These are phyloP conservation scores for Debaryomyces psychrophilus DNA, from an alignment of 1,139 yeast species.

Conservation along the genomic window DNA sequence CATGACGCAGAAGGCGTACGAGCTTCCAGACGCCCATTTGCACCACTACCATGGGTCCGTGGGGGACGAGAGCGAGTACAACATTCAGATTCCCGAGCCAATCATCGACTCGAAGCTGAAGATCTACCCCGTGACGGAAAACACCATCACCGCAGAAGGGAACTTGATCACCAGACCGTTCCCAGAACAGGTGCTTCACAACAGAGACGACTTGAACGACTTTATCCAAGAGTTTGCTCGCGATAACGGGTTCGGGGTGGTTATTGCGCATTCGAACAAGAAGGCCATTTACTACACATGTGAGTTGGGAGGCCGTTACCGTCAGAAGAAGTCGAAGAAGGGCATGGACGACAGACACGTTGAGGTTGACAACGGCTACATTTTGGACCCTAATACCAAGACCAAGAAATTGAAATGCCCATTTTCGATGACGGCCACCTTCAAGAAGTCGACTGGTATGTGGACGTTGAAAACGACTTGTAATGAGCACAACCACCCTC, in stretches of 20 bases:
- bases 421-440: constrained; percentile 60
- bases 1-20: constrained; percentile 16
- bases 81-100: constrained; percentile 54
- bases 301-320: constrained; percentile 59
- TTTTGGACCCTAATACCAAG: constrained; percentile 47
- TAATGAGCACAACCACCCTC: constrained; percentile 62
- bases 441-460: constrained; percentile 49
- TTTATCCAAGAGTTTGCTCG: constrained; percentile 60
- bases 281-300: constrained; percentile 66
- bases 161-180: constrained; percentile 58
- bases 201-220: constrained; percentile 54
- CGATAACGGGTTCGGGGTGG: constrained; percentile 62
- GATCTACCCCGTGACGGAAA: constrained; percentile 50
- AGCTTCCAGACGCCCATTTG: constrained; percentile 20
- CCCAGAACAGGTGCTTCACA: constrained; percentile 56
- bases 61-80: constrained; percentile 47
- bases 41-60: constrained; percentile 26
- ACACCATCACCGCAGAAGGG: constrained; percentile 53
- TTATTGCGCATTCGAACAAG: constrained; percentile 60
- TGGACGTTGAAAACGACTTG: constrained; percentile 61
- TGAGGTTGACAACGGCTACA: constrained; percentile 41
- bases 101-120: constrained; percentile 49
- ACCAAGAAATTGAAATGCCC: constrained; percentile 61
- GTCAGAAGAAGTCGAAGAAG: constrained; percentile 53
- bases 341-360: constrained; percentile 28